Evolutionary conservation across 148 eudicot genomes (phyloP).

Genomic region (Polygonum maritimum): DNA sequence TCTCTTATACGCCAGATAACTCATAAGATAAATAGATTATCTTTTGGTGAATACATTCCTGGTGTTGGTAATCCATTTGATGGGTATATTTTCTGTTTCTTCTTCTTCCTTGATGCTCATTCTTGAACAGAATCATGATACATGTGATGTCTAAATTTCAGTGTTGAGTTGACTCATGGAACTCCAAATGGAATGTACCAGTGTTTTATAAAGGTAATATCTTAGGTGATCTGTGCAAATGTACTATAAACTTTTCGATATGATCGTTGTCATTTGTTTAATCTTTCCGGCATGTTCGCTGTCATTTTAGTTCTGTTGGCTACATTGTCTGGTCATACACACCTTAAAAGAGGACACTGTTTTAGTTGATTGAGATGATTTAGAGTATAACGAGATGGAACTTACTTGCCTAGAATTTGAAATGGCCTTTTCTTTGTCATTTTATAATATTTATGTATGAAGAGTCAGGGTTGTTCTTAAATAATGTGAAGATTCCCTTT

Average conservation of each 20-base stretch:
- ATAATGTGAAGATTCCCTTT: no score
- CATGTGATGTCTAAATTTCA: constrained; percentile 21
- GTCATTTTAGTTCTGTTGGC: no score
- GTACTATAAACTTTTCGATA: not conserved
- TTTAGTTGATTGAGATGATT: no score
- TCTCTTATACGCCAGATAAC: constrained; percentile 44
- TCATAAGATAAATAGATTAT: constrained; percentile 83
- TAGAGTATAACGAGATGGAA: no score
- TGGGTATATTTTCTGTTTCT: constrained; percentile 36
- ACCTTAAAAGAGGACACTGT: no score
- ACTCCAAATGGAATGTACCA: constrained; percentile 83
- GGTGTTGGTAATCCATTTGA: constrained; percentile 96
- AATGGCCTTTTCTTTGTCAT: no score
- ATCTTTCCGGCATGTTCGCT: no score
- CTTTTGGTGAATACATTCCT: constrained; percentile 88
- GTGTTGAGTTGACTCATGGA: constrained; percentile 78
- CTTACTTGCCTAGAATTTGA: no score
- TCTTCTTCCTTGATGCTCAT: not conserved
- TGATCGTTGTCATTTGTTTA: not conserved
- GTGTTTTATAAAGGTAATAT: constrained; percentile 85
- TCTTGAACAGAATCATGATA: constrained; percentile 8
- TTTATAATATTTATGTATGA: no score
- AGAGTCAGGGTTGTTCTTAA: no score
- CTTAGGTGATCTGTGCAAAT: not conserved
- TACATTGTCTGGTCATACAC: not conserved